A percentile compares a stretch with the other conserved stretches of the same genome.
phyloP scores from a whole-genome alignment of 148 eudicot species.

The Pharnaceum exiguum region DNA sequence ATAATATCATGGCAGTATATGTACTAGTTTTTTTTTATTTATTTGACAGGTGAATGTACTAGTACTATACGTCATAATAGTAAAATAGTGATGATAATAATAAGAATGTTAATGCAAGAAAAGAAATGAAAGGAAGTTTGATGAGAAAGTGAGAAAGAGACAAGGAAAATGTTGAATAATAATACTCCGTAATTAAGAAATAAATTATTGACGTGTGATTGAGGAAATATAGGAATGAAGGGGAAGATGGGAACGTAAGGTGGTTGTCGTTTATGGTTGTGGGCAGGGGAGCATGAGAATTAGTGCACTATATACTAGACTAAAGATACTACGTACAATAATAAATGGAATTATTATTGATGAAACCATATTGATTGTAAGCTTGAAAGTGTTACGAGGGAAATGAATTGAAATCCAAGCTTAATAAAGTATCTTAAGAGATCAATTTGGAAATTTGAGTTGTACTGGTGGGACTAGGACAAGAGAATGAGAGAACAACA shows the following conservation, averaged over 20 bases:
- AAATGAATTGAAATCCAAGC: background rate
- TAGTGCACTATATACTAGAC: background rate
- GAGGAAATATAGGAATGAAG: conserved; percentile 3
- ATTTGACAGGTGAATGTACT: too few species aligned
- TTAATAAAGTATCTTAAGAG: background rate
- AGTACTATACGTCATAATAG: too few species aligned
- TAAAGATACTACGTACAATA: too few species aligned
- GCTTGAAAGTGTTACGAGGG: background rate
- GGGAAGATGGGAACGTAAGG: background rate
- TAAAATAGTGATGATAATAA: too few species aligned
- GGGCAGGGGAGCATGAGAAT: background rate
- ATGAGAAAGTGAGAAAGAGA: conserved; percentile 22
- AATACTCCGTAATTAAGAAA: conserved; percentile 4
- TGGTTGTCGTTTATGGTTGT: conserved; percentile 4
- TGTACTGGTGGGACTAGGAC: background rate
- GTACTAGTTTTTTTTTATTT: too few species aligned
- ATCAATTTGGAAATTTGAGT: conserved; percentile 1
- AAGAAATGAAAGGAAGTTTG: conserved; percentile 1
- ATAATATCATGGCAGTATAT: background rate
- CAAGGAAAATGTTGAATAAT: conserved; percentile 26
- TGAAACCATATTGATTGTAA: too few species aligned
- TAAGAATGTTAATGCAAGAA: too few species aligned
- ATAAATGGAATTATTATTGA: too few species aligned
- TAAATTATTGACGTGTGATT: conserved; percentile 1
- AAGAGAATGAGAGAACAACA: background rate